phyloP scores from a whole-genome alignment of 192 early-diverging fungal species.

The Phycomyces nitens region DNA sequence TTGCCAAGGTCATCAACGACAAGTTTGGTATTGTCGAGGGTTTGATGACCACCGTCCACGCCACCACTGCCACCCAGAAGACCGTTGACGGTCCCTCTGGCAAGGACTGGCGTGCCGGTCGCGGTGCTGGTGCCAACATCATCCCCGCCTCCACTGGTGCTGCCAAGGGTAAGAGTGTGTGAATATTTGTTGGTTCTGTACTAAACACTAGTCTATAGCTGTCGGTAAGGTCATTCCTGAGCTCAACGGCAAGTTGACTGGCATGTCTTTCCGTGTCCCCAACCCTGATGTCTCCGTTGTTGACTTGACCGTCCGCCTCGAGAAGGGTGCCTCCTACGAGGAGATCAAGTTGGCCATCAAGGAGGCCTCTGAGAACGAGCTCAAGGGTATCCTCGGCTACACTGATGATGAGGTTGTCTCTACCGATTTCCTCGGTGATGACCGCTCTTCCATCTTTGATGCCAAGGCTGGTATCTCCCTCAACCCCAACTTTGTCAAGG shows the following conservation, averaged over 20 bases:
- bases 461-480: slow-evolving; percentile 94
- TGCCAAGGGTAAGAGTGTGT: slow-evolving; percentile 69
- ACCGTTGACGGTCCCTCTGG: slow-evolving; percentile 96
- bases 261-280: slow-evolving; percentile 97
- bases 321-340: slow-evolving; percentile 87
- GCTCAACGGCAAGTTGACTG: slow-evolving; percentile 84
- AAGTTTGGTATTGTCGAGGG: slow-evolving; percentile 95
- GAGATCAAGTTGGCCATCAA: slow-evolving; percentile 88
- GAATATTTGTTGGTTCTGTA: neutral
- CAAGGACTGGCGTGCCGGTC: slow-evolving; percentile 97
- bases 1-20: slow-evolving; percentile 96
- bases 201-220: no score
- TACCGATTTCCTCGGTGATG: slow-evolving; percentile 91
- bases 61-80: slow-evolving; percentile 99
- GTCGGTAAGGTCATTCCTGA: slow-evolving; percentile 96
- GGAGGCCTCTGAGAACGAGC: slow-evolving; percentile 70
- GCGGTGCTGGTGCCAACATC: slow-evolving; percentile 92
- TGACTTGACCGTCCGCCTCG: slow-evolving; percentile 91
- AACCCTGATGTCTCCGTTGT: slow-evolving; percentile 96
- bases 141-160: slow-evolving; percentile 98
- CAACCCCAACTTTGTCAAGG: slow-evolving; percentile 94
- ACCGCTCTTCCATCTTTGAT: slow-evolving; percentile 92
- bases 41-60: slow-evolving; percentile 98
- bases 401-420: slow-evolving; percentile 97
- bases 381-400: slow-evolving; percentile 91